Evolutionary conservation across 768 basidiomycete species (phyloP), one percentile per base, ranked within the genome.

Genomic region (Steccherinum ochraceum): DNA sequence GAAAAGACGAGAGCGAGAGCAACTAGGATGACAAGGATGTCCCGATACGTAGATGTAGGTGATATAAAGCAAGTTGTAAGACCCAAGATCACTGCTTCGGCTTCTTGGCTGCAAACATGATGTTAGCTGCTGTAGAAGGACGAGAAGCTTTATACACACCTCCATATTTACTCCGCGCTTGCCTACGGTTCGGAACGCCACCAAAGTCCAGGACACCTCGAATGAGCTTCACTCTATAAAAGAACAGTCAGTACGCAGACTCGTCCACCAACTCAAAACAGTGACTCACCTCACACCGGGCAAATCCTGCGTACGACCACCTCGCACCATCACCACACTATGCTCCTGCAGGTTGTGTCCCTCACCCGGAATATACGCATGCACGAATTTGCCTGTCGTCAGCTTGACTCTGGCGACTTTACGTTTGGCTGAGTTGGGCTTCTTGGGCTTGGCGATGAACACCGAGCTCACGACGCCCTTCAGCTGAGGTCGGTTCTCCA

Each of bases 311-410:
- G 93, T 86, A 70, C 93, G 81, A 12, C 96, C 96, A 3, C 96
- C 96, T 60, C 94, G 74, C n/a, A 98, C 81, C 41, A 97, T 68
- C 1, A 98, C 93, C 3, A 98, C 95, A 68, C 86, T 88, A 62
- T 99, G 96, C 66, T 98, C 96, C 71, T 98, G 96, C 61, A 98
- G 68, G 64, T 96, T 97, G 66, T 98, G 95, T 0, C 96, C 96
- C 64, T 98, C 96, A 59, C 96, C 96, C 42, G 87, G 89, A 52
- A 98, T 92, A 67, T 97, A 98, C 13, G 93, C 93, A 74, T 88
- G 88, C 55, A 93, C 77, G 40, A 83, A 84, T 66, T 88, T 85
- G 46, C 96, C 96, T 12, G 85, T 93, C 19, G 85, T 79, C 50
- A 99, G 75, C 72, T 95, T 95, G 58, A 99, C 85, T 60, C 90